Evolutionary conservation across 768 basidiomycete species (phyloP).

Genomic region (Mycena kentingensis): DNA sequence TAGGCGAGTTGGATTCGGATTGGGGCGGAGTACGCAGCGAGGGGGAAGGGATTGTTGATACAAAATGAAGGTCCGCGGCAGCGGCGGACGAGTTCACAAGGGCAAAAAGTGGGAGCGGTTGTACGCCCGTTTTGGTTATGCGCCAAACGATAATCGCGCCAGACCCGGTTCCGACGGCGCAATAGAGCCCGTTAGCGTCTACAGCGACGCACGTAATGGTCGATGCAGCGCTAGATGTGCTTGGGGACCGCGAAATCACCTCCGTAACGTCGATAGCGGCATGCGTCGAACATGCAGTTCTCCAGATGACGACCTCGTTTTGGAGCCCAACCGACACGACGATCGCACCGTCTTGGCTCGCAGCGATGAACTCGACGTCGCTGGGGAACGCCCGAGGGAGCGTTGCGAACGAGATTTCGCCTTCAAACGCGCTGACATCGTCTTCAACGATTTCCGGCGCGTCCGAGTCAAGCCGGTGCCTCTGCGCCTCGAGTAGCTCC

Average conservation of each 20-base stretch:
- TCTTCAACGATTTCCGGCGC: constrained; percentile 30
- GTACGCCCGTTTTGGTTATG: constrained; percentile 43
- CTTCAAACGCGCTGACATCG: constrained; percentile 39
- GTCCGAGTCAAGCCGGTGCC: constrained; percentile 56
- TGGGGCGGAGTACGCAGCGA: constrained; percentile 23
- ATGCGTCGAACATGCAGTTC: constrained; percentile 42
- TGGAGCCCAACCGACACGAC: constrained; percentile 75
- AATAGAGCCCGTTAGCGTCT: constrained; percentile 58
- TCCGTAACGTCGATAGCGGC: constrained; percentile 53
- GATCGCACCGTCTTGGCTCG: constrained; percentile 65
- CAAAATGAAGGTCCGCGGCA: constrained; percentile 58
- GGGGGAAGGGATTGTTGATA: constrained; percentile 22
- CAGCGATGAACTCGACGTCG: constrained; percentile 80
- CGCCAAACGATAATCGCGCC: constrained; percentile 68
- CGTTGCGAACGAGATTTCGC: constrained; percentile 58
- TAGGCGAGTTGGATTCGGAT: constrained; percentile 37
- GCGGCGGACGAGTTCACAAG: constrained; percentile 47
- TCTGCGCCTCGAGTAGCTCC: constrained; percentile 86
- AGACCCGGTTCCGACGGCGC: constrained; percentile 71
- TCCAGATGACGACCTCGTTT: constrained; percentile 78
- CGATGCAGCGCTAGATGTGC: constrained; percentile 48
- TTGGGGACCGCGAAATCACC: constrained; percentile 51
- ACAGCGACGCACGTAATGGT: constrained; percentile 65
- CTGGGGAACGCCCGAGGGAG: constrained; percentile 80
- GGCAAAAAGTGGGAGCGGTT: constrained; percentile 42